Conservation (phyloP, 768 basidiomycete species). For the Russula olivacea region DNA sequence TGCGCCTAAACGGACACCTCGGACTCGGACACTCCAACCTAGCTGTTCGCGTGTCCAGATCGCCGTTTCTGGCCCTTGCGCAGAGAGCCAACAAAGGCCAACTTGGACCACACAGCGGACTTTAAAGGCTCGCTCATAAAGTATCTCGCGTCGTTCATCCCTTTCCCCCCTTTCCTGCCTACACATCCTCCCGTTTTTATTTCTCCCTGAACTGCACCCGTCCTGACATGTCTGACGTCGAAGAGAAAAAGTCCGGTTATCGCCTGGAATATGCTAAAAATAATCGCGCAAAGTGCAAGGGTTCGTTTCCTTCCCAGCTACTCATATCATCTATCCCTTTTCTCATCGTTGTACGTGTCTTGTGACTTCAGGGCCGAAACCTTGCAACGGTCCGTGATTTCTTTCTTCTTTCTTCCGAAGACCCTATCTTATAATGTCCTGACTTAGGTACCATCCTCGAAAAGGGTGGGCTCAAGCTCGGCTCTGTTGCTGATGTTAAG, state of each 20-base stretch:
- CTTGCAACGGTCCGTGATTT: constrained; percentile 53
- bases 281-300: constrained; percentile 72
- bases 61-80: constrained; percentile 14
- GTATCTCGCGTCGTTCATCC: constrained; percentile 24
- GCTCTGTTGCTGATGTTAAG: constrained; percentile 65
- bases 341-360: constrained; percentile 28
- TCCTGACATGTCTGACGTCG: constrained; percentile 35
- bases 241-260: constrained; percentile 55
- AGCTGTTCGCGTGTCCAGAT: constrained; percentile 8
- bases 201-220: constrained; percentile 3
- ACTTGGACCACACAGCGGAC: constrained; percentile 31
- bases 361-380: constrained; percentile 58
- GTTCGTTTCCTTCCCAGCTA: constrained; percentile 36
- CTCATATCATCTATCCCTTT: constrained; percentile 26
- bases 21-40: not conserved
- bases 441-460: constrained; percentile 56
- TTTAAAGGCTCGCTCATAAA: constrained; percentile 31
- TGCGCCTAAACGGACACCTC: not conserved
- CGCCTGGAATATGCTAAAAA: constrained; percentile 71
- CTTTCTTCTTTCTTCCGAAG: not conserved
- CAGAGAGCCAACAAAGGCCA: constrained; percentile 10
- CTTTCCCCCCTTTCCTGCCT: constrained; percentile 26
- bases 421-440: constrained; percentile 24
- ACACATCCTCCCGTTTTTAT: constrained; percentile 21
- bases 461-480: constrained; percentile 71